Conservation (phyloP, 1,284 basidiomycete species). For the Heliocybe sulcata region DNA sequence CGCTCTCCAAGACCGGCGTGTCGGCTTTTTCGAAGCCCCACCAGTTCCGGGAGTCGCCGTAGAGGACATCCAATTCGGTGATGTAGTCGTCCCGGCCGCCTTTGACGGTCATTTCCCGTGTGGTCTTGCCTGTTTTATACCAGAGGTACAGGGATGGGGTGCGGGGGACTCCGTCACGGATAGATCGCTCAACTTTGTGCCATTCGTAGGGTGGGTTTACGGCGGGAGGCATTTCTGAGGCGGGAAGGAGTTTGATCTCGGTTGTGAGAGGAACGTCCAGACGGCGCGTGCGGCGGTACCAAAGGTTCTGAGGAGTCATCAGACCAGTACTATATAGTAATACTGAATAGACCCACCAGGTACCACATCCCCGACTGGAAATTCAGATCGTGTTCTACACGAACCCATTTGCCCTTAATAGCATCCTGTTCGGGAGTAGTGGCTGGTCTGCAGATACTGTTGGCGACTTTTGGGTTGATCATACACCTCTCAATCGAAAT, state of each 20-base stretch:
- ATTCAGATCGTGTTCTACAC: constrained; percentile 74
- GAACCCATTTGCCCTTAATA: constrained; percentile 83
- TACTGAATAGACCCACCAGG: constrained; percentile 31
- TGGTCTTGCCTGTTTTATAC: constrained; percentile 65
- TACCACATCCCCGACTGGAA: constrained; percentile 54
- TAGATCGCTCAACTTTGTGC: constrained; percentile 48
- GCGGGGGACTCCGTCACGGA: constrained; percentile 49
- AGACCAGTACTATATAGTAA: constrained; percentile 3
- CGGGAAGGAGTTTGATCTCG: constrained; percentile 49
- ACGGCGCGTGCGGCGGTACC: constrained; percentile 79
- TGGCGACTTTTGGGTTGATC: constrained; percentile 48
- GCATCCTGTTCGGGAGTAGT: constrained; percentile 70
- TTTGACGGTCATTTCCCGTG: constrained; percentile 41
- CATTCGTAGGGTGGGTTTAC: constrained; percentile 36
- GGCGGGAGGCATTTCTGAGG: constrained; percentile 36
- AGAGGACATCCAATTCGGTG: constrained; percentile 85
- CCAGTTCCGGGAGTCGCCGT: constrained; percentile 75
- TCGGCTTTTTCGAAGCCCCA: constrained; percentile 76
- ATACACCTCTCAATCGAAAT: constrained; percentile 69
- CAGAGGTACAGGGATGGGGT: constrained; percentile 56
- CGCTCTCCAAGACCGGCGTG: constrained; percentile 17
- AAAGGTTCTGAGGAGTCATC: constrained; percentile 50
- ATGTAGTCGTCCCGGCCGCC: constrained; percentile 58
- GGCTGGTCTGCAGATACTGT: constrained; percentile 59
- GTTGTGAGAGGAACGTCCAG: constrained; percentile 67